Conservation (phyloP, 176 grass and related monocot genomes). For the Zoysia pacifica region DNA sequence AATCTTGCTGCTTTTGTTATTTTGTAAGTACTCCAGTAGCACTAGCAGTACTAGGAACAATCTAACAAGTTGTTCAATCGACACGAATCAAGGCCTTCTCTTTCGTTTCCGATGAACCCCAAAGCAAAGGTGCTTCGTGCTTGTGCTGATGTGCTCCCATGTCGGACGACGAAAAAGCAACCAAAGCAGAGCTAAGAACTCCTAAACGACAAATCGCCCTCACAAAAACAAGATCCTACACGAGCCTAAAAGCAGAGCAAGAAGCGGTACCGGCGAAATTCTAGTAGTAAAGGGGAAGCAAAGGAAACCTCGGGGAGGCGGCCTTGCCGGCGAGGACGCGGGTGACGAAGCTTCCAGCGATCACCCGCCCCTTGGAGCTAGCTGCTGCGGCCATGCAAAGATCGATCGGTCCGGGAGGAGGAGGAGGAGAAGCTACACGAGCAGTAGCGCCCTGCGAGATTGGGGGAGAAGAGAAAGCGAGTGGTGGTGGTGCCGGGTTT, state of each 20-base stretch:
- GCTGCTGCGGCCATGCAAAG: slow-evolving; percentile 98
- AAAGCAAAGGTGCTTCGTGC: too few relatives aligned
- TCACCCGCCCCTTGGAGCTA: slow-evolving; percentile 63
- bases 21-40: neutral
- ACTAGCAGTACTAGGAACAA: too few relatives aligned
- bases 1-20: neutral
- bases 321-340: slow-evolving; percentile 59
- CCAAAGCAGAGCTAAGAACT: neutral
- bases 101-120: neutral
- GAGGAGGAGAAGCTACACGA: neutral
- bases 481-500: slow-evolving; percentile 3
- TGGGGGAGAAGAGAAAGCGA: neutral
- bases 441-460: neutral
- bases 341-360: slow-evolving; percentile 76
- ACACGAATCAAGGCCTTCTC: neutral
- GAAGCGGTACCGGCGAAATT: neutral
- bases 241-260: neutral
- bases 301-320: slow-evolving; percentile 52
- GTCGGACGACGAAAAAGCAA: neutral
- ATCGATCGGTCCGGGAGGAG: neutral
- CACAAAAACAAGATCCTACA: neutral
- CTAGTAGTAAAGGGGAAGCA: neutral
- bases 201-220: neutral
- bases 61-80: neutral
- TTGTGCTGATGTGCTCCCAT: too few relatives aligned